Conservation (phyloP, 176 grass and related monocot genomes). For the Lolium multiflorum region DNA sequence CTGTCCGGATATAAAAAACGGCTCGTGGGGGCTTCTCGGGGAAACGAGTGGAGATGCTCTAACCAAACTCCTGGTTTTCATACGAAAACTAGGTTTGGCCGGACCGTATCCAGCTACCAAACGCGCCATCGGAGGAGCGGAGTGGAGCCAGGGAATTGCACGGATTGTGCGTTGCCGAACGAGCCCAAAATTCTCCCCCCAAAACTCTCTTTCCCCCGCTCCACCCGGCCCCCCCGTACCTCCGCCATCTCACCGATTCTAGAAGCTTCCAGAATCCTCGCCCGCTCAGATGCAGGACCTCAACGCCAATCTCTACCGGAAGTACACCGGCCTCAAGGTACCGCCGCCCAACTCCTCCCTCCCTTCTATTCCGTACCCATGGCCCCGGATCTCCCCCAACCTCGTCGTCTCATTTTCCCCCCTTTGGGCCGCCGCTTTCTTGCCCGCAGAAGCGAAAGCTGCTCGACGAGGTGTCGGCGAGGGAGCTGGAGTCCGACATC, state of each 20-base stretch:
- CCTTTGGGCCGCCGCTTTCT: not conserved
- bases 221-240: not conserved
- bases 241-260: not conserved
- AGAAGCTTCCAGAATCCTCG: not conserved
- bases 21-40: no score
- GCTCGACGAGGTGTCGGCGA: constrained; percentile 39
- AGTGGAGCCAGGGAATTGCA: no score
- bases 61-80: no score
- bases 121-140: no score
- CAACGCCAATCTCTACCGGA: constrained; percentile 37
- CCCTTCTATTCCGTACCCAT: not conserved
- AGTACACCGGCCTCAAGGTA: constrained; percentile 60
- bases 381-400: not conserved
- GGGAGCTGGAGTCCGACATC: constrained; percentile 15
- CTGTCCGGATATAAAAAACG: no score
- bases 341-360: not conserved
- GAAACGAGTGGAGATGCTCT: no score
- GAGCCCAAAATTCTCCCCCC: not conserved
- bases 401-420: not conserved
- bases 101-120: no score
- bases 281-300: not conserved
- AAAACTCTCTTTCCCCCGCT: not conserved
- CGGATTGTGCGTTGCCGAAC: no score
- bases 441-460: constrained; percentile 64
- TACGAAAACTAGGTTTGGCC: no score